These are phyloP conservation scores for Pichia sp. DNA, from an alignment of 1,139 yeast genomes.

Conservation along the genomic window DNA sequence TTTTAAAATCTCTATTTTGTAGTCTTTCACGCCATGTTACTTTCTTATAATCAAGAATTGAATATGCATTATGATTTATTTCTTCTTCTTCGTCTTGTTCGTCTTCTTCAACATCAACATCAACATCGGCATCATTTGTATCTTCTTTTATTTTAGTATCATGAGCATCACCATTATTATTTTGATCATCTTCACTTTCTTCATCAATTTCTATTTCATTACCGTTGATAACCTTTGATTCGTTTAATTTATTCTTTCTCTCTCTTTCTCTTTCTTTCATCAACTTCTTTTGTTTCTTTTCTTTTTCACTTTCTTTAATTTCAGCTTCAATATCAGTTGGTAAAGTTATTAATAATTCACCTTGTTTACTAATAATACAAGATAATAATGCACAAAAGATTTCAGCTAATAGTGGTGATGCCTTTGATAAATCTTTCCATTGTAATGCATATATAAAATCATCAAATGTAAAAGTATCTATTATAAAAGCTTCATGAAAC, in stretches of 20 bases:
- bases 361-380: slow-evolving; percentile 35
- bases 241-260: slow-evolving; percentile 15
- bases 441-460: slow-evolving; percentile 63
- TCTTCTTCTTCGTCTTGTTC: slow-evolving; percentile 27
- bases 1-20: slow-evolving; percentile 66
- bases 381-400: slow-evolving; percentile 61
- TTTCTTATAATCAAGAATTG: slow-evolving; percentile 54
- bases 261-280: slow-evolving; percentile 22
- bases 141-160: too few species aligned
- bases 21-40: slow-evolving; percentile 74
- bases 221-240: background rate
- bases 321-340: slow-evolving; percentile 28
- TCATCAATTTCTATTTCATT: slow-evolving; percentile 21
- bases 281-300: slow-evolving; percentile 15
- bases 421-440: slow-evolving; percentile 44
- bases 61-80: slow-evolving; percentile 46
- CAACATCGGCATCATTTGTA: slow-evolving; percentile 15
- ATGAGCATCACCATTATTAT: too few species aligned
- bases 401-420: slow-evolving; percentile 59
- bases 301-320: slow-evolving; percentile 12
- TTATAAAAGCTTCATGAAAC: slow-evolving; percentile 53
- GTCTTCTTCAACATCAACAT: slow-evolving; percentile 20
- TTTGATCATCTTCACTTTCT: slow-evolving; percentile 18
- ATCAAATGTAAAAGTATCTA: slow-evolving; percentile 76
- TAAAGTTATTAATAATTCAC: slow-evolving; percentile 29